Evolutionary conservation across 352 stramenopile species (phyloP).

Genomic region (Globisporangium paroecandrum): DNA sequence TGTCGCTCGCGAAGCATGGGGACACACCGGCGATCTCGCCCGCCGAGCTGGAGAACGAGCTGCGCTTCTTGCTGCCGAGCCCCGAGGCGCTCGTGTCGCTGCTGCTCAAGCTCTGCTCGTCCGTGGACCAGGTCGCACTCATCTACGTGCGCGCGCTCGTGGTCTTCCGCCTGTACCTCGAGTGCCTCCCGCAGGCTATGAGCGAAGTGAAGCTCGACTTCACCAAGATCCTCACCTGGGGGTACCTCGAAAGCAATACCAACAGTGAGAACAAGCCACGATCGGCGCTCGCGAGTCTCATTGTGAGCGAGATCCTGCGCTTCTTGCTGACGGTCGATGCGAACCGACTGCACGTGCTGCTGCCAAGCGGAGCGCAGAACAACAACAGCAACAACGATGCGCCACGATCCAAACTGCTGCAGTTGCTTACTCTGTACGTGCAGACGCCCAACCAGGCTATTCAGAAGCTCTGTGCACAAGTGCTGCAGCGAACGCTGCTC

Average conservation of each 20-base stretch:
- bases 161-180: slow-evolving; percentile 73
- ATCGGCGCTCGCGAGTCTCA: slow-evolving; percentile 42
- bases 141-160: slow-evolving; percentile 73
- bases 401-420: slow-evolving; percentile 49
- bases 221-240: slow-evolving; percentile 72
- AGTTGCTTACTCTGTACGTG: slow-evolving; percentile 63
- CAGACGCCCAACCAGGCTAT: slow-evolving; percentile 33
- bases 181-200: slow-evolving; percentile 72
- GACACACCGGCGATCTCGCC: slow-evolving; percentile 14
- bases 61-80: slow-evolving; percentile 72
- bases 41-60: slow-evolving; percentile 51
- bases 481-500: slow-evolving; percentile 55
- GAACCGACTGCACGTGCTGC: slow-evolving; percentile 54
- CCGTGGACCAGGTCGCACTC: slow-evolving; percentile 35
- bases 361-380: slow-evolving; percentile 21
- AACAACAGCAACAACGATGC: slow-evolving; percentile 19
- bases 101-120: slow-evolving; percentile 66
- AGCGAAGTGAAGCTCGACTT: slow-evolving; percentile 83
- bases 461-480: slow-evolving; percentile 35
- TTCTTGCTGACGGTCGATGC: slow-evolving; percentile 63
- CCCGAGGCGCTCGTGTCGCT: slow-evolving; percentile 76
- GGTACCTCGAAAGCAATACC: slow-evolving; percentile 31
- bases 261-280: not conserved
- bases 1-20: slow-evolving; percentile 16
- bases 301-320: slow-evolving; percentile 68